phyloP scores from a whole-genome alignment of 192 early-diverging fungal genomes.

The Polychytrium aggregatum region DNA sequence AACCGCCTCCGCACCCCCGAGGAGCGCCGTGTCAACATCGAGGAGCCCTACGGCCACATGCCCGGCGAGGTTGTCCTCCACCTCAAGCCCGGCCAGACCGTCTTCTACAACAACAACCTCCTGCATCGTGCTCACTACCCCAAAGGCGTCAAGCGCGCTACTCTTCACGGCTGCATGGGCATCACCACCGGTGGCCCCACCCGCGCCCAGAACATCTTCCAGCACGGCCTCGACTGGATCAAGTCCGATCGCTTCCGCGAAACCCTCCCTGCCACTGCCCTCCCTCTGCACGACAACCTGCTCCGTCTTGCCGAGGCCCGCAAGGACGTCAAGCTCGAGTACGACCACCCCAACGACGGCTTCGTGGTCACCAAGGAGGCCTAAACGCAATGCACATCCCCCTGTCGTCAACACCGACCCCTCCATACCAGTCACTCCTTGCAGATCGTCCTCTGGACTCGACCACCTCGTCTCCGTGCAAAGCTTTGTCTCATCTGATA shows the following conservation, averaged over 20 bases:
- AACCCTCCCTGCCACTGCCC: conserved; percentile 20
- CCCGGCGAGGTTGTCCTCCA: conserved; percentile 22
- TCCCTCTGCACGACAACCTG: conserved; percentile 22
- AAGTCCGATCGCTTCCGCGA: conserved; percentile 17
- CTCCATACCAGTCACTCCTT: too few relatives aligned
- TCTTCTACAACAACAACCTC: conserved; percentile 44
- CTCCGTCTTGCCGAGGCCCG: conserved; percentile 20
- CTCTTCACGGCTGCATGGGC: conserved; percentile 36
- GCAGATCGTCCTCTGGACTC: too few relatives aligned
- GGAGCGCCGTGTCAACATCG: conserved; percentile 29
- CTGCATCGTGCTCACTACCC: conserved; percentile 33
- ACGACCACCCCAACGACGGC: too few relatives aligned
- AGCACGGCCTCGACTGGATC: conserved; percentile 41
- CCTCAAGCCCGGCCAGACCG: conserved; percentile 34
- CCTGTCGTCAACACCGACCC: too few relatives aligned
- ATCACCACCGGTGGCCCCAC: conserved; percentile 31
- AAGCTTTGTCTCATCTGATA: too few relatives aligned
- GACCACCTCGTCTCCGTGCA: too few relatives aligned
- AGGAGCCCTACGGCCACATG: conserved; percentile 33
- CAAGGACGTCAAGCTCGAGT: too few relatives aligned
- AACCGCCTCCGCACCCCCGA: conserved; percentile 24
- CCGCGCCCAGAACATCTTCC: conserved; percentile 32
- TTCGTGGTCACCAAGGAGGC: too few relatives aligned
- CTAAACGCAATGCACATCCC: too few relatives aligned
- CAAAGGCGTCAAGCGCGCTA: conserved; percentile 22